Evolutionary conservation across 805 yeast genomes (phyloP).

Genomic region (Metschnikowia cubensis): DNA sequence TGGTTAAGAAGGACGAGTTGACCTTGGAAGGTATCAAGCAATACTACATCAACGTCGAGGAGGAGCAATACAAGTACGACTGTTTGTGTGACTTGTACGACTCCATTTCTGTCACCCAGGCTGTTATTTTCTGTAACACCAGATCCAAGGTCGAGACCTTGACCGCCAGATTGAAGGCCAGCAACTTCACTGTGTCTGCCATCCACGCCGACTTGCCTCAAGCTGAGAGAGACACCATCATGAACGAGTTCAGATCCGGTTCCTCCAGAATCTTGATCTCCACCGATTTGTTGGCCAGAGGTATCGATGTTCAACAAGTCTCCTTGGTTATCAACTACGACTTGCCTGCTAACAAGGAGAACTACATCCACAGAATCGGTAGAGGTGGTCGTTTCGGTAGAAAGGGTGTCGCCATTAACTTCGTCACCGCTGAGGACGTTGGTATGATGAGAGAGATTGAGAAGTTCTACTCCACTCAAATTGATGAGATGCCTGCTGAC

Average conservation of each 20-base stretch:
- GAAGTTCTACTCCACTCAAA: conserved; percentile 82
- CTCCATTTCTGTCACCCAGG: conserved; percentile 92
- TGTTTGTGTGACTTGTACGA: conserved; percentile 93
- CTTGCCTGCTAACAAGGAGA: conserved; percentile 84
- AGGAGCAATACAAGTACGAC: conserved; percentile 93
- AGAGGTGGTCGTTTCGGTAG: conserved; percentile 98
- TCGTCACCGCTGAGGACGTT: conserved; percentile 77
- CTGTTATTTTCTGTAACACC: conserved; percentile 96
- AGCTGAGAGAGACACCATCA: conserved; percentile 87
- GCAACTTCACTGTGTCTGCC: conserved; percentile 86
- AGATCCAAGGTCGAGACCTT: conserved; percentile 90
- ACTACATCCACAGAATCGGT: conserved; percentile 96
- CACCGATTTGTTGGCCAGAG: conserved; percentile 70
- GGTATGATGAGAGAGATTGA: conserved; percentile 79
- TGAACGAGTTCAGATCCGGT: conserved; percentile 95
- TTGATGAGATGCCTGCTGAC: conserved; percentile 88
- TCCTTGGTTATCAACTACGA: conserved; percentile 93
- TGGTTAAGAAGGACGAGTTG: conserved; percentile 93
- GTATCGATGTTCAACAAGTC: conserved; percentile 97
- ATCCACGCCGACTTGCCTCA: conserved; percentile 97
- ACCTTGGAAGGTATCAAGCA: conserved; percentile 95
- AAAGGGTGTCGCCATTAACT: conserved; percentile 96
- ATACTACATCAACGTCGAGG: conserved; percentile 83
- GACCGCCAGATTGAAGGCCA: conserved; percentile 64
- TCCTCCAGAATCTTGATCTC: conserved; percentile 88